Percentiles rank a stretch among this genome's conserved stretches.
Evolutionary conservation across 2,329 filamentous ascomycete species (phyloP).

Genomic region (Colletotrichum paranaense): DNA sequence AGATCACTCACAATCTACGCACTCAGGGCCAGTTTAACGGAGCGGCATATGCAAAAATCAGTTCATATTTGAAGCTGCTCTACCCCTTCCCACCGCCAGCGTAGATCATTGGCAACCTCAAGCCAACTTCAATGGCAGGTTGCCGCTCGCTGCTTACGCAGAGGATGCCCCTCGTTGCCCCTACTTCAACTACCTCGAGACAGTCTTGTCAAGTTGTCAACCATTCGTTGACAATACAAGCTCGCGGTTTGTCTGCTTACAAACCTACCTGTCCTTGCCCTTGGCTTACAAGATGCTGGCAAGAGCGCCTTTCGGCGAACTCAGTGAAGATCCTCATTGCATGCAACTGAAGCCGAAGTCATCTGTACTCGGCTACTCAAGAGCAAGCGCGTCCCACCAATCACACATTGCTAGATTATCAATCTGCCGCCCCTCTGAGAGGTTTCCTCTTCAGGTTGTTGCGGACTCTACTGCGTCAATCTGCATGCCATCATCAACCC

Average conservation of each 20-base stretch:
- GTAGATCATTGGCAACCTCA: slow-evolving; percentile 10
- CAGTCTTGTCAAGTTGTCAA: not conserved
- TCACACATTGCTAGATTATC: not conserved
- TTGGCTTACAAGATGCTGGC: not conserved
- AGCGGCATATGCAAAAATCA: slow-evolving; percentile 30
- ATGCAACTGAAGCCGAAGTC: slow-evolving; percentile 22
- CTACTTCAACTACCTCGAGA: slow-evolving; percentile 6
- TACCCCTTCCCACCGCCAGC: slow-evolving; percentile 12
- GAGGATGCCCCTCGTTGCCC: not conserved
- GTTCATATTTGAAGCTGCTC: slow-evolving; percentile 31
- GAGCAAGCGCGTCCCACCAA: not conserved
- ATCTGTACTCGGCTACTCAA: not conserved
- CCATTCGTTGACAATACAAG: not conserved
- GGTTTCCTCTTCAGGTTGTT: not conserved
- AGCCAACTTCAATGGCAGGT: not conserved
- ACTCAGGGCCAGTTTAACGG: not conserved
- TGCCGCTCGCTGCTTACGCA: not conserved
- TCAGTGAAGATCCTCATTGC: not conserved
- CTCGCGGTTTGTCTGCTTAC: not conserved
- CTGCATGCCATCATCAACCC: slow-evolving; percentile 21
- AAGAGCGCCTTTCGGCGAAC: not conserved
- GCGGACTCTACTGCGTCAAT: not conserved
- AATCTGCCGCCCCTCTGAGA: not conserved
- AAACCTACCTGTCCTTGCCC: not conserved
- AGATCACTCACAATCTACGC: slow-evolving; percentile 26